These are phyloP conservation scores for Nitzschia sp. DNA, from an alignment of 108 stramenopile species.

Conservation along the genomic window DNA sequence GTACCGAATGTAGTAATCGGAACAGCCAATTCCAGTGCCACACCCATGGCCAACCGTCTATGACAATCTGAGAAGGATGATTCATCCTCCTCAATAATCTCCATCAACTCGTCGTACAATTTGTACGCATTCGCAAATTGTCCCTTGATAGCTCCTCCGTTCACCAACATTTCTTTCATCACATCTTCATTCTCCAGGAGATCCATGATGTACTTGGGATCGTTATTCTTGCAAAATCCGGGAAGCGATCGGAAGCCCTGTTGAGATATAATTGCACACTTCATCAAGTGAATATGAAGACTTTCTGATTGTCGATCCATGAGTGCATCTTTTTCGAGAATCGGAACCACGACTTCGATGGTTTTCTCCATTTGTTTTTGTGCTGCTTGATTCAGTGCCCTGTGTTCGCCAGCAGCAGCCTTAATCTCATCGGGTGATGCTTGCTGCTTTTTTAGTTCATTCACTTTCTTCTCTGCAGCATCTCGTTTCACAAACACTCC, in stretches of 20 bases:
- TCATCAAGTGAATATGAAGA: neutral
- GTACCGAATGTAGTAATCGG: constrained; percentile 27
- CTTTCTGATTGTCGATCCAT: neutral
- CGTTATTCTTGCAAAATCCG: constrained; percentile 3
- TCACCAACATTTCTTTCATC: constrained; percentile 24
- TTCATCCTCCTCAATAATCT: neutral
- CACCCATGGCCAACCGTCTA: constrained; percentile 35
- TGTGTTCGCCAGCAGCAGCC: neutral
- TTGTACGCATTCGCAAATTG: constrained; percentile 33
- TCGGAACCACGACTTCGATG: neutral
- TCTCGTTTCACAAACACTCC: neutral
- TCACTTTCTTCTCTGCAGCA: neutral
- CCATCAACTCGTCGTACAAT: constrained; percentile 19
- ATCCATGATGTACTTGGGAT: neutral
- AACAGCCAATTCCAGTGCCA: constrained; percentile 32
- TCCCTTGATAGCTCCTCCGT: constrained; percentile 33
- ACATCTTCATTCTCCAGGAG: constrained; percentile 12
- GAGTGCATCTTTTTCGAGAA: neutral
- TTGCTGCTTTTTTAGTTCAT: neutral
- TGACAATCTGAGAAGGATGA: constrained; percentile 5
- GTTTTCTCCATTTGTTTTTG: neutral
- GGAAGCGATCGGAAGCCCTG: neutral
- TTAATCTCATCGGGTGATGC: neutral
- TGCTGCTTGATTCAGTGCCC: neutral
- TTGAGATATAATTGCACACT: neutral